Evolutionary conservation across 2,329 filamentous ascomycete species (phyloP).

Genomic region (Diaporthe citrichinensis): DNA sequence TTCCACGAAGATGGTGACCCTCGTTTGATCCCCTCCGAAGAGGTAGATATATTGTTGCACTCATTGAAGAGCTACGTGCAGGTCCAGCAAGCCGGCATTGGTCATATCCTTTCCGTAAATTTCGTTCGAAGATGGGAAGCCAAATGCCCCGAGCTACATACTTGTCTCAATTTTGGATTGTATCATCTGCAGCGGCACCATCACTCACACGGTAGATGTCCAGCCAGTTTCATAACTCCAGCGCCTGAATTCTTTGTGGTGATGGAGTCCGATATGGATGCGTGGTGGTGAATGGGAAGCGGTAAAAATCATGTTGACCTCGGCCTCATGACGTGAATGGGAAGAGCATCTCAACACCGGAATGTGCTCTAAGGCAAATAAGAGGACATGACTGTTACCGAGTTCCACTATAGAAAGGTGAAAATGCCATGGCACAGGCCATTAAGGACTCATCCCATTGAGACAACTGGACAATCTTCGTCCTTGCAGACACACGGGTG

Average conservation of each 20-base stretch:
- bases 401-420: neutral
- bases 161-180: neutral
- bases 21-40: constrained; percentile 67
- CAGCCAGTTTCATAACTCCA: neutral
- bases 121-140: constrained; percentile 43
- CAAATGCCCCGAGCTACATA: constrained; percentile 42
- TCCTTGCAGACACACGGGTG: neutral
- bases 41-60: constrained; percentile 64
- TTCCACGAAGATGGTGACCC: constrained; percentile 69
- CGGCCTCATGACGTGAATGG: neutral
- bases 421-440: neutral
- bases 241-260: neutral
- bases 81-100: constrained; percentile 69
- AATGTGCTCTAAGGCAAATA: neutral
- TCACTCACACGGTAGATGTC: neutral
- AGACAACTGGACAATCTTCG: neutral
- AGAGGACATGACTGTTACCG: neutral
- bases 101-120: constrained; percentile 48
- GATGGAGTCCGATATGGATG: neutral
- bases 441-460: neutral
- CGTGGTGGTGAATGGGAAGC: neutral
- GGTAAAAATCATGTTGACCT: neutral
- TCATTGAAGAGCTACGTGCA: constrained; percentile 66
- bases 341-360: neutral
- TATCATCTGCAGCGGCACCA: neutral